A percentile compares a stretch with the other conserved stretches of the same genome.
These are phyloP conservation scores for Carex littledalei DNA, from an alignment of 176 grass and related monocot species.

Conservation along the genomic window DNA sequence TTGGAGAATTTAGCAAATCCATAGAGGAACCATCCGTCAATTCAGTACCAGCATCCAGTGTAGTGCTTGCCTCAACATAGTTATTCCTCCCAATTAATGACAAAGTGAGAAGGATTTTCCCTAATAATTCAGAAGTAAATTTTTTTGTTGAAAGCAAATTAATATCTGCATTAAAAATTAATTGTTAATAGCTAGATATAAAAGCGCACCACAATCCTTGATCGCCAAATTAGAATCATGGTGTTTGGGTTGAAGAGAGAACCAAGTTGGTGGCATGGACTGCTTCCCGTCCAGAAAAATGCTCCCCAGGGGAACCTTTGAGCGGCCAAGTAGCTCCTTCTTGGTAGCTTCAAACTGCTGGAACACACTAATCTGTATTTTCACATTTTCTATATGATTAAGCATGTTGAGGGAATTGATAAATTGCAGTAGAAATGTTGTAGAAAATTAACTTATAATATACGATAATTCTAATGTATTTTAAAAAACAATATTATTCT, in stretches of 20 bases:
- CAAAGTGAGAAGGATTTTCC: slow-evolving; percentile 64
- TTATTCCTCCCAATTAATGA: slow-evolving; percentile 42
- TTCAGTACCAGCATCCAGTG: neutral
- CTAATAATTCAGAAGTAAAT: slow-evolving; percentile 22
- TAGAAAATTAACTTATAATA: neutral
- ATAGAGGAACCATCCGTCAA: neutral
- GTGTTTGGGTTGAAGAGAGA: slow-evolving; percentile 52
- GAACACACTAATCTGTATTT: slow-evolving; percentile 43
- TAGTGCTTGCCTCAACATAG: neutral
- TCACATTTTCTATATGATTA: neutral
- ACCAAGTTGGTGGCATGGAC: slow-evolving; percentile 58
- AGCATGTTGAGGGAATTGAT: neutral
- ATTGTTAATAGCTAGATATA: neutral
- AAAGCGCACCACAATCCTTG: slow-evolving; percentile 49
- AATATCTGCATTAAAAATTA: slow-evolving; percentile 1
- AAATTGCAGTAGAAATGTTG: neutral
- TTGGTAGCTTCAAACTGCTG: slow-evolving; percentile 22
- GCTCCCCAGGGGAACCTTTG: slow-evolving; percentile 33
- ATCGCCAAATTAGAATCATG: neutral
- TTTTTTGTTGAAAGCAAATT: neutral
- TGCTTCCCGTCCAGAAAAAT: slow-evolving; percentile 13
- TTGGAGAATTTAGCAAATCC: neutral
- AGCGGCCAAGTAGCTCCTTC: slow-evolving; percentile 54
- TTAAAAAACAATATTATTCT: neutral
- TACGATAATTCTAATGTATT: neutral